phyloP scores from a whole-genome alignment of 768 basidiomycete genomes.

The Amanita pallidorosea region DNA sequence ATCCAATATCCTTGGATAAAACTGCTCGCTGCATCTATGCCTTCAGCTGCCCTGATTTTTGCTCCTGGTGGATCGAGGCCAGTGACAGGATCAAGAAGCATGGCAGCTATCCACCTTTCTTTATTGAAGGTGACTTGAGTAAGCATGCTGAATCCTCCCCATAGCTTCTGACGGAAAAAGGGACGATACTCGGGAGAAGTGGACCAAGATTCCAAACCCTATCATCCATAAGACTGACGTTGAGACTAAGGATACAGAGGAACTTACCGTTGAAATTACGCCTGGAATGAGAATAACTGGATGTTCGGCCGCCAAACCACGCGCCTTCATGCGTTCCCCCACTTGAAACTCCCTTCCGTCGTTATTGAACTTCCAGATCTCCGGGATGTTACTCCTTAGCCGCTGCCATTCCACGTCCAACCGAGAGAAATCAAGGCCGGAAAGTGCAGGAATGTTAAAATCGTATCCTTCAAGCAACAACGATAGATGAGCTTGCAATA shows the following conservation, averaged over 20 bases:
- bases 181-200: conserved; percentile 74
- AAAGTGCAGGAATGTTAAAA: conserved; percentile 49
- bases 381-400: conserved; percentile 59
- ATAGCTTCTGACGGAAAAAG: conserved; percentile 87
- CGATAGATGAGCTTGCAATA: conserved; percentile 56
- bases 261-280: conserved; percentile 72
- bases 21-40: conserved; percentile 80
- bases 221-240: neutral
- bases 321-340: conserved; percentile 54
- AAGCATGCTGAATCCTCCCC: conserved; percentile 76
- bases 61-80: conserved; percentile 81
- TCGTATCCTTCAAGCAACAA: conserved; percentile 66
- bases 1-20: conserved; percentile 93
- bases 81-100: conserved; percentile 86
- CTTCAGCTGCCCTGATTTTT: conserved; percentile 88
- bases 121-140: conserved; percentile 75
- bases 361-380: conserved; percentile 72
- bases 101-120: conserved; percentile 81
- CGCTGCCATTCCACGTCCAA: conserved; percentile 66
- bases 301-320: conserved; percentile 57
- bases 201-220: conserved; percentile 91
- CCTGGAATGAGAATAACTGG: conserved; percentile 87
- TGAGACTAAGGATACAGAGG: neutral
- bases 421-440: conserved; percentile 55
- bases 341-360: conserved; percentile 76